Evolutionary conservation across 2,329 filamentous ascomycete genomes (phyloP), one percentile per base, ranked within the genome.

Genomic region (Neofusicoccum parvum): DNA sequence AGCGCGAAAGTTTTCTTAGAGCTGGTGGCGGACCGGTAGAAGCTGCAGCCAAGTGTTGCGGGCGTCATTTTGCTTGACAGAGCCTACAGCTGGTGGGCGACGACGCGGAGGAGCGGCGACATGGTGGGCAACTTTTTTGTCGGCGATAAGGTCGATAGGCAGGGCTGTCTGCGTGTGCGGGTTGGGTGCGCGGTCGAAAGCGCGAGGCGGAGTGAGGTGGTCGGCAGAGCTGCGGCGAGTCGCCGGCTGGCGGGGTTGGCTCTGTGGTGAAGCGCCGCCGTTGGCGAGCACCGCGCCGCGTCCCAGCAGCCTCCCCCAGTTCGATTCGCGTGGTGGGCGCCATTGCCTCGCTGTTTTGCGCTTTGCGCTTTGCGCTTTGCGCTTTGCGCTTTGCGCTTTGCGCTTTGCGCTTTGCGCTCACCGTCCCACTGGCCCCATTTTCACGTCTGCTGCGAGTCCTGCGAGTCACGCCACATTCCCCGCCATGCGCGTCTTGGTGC

Each of bases 91-190:
- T 48, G 41, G 54, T 37, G 39, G 54, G 15, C 14, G 41, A 43
- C 23, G 39, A 20, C 3, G 56, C 43, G 12, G 56, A 48, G 43
- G 43, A 48, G n/a, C n/a, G 45, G 23, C 41, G 23, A 48, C 56
- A 60, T 60, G 43, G 41, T 37, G 56, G 41, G 41, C 41, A 23
- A 60, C 56, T 60, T 60, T 59, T 59, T 45, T 46, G 56, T 36
- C 41, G 27, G 43, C 56, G 56, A 60, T 60, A 60, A 60, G 56
- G 56, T 60, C 39, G 56, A 60, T 60, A 60, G 56, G 56, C 56
- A 60, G 56, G 41, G 56, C 32, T 60, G 11, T 34, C 27, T 32
- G 27, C 27, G 27, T 32, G 27, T 32, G 27, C 27, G 56, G 43
- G 56, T 37, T 60, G 43, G 56, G 43, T 39, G n/a, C n/a, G 15